Evolutionary conservation across 345 rosid species (phyloP).

Genomic region (Salix suchowensis): DNA sequence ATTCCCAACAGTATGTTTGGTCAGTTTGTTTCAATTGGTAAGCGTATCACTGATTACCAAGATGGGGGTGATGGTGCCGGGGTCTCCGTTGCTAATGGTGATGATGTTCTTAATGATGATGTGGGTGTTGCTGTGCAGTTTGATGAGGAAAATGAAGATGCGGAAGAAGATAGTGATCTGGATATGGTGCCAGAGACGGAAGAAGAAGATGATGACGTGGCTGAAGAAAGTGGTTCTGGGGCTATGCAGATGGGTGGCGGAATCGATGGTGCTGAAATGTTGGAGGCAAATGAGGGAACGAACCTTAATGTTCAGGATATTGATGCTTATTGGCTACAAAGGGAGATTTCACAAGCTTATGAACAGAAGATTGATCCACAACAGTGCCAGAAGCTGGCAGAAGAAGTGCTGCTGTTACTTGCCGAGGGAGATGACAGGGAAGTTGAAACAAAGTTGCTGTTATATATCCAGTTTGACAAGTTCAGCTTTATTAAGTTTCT

Average conservation of each 20-base stretch:
- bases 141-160: slow-evolving; percentile 76
- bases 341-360: slow-evolving; percentile 84
- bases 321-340: slow-evolving; percentile 97
- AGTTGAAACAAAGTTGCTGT: slow-evolving; percentile 63
- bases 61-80: slow-evolving; percentile 55
- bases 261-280: slow-evolving; percentile 62
- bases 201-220: slow-evolving; percentile 66
- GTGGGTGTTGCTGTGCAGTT: slow-evolving; percentile 91
- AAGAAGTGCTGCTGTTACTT: slow-evolving; percentile 86
- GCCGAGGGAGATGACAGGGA: slow-evolving; percentile 82
- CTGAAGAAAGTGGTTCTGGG: slow-evolving; percentile 47
- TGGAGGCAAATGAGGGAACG: slow-evolving; percentile 62
- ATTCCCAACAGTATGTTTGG: slow-evolving; percentile 48
- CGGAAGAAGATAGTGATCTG: slow-evolving; percentile 83
- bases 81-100: slow-evolving; percentile 44
- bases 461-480: slow-evolving; percentile 56
- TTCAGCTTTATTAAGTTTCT: slow-evolving; percentile 76
- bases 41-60: slow-evolving; percentile 74
- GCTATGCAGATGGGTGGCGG: slow-evolving; percentile 88
- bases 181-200: slow-evolving; percentile 83
- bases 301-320: slow-evolving; percentile 83
- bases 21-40: slow-evolving; percentile 69
- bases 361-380: slow-evolving; percentile 88
- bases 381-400: slow-evolving; percentile 81
- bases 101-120: slow-evolving; percentile 78